A percentile compares a stretch with the other conserved stretches of the same genome.
Conservation (phyloP, 805 yeast species). For the Hagleromyces aurorensis region DNA sequence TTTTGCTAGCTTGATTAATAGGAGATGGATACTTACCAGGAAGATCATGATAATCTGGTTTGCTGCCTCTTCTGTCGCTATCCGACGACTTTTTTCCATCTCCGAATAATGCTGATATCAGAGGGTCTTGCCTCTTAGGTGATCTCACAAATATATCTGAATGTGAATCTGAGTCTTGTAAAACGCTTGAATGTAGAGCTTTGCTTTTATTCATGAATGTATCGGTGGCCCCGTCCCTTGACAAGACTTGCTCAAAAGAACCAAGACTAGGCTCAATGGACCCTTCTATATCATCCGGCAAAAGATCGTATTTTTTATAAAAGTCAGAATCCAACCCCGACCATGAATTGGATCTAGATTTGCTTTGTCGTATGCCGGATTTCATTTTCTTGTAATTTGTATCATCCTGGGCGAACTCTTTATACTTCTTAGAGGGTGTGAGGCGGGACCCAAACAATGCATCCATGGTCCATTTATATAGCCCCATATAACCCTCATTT, state of each 20-base stretch:
- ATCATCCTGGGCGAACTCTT: conserved; percentile 23
- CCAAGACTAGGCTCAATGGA: too few species aligned
- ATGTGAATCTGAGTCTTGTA: too few species aligned
- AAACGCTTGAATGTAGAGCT: too few species aligned
- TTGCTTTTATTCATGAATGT: conserved; percentile 21
- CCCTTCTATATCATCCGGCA: conserved; percentile 11
- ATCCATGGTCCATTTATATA: conserved; percentile 28
- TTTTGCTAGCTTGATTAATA: conserved; percentile 3
- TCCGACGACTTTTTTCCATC: conserved; percentile 5
- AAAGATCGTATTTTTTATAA: conserved; percentile 21
- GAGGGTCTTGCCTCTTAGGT: conserved; percentile 18
- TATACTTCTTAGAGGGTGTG: conserved; percentile 27
- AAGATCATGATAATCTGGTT: conserved; percentile 3
- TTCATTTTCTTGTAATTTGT: conserved; percentile 14
- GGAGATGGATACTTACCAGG: conserved; percentile 32
- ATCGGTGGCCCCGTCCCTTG: too few species aligned
- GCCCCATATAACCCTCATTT: conserved; percentile 12
- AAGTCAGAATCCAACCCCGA: conserved; percentile 19
- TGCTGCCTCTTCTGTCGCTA: conserved; percentile 1
- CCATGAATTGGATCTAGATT: conserved; percentile 22
- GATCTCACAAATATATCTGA: too few species aligned
- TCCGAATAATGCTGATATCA: conserved; percentile 21
- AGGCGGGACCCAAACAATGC: conserved; percentile 25
- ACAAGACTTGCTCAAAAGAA: too few species aligned
- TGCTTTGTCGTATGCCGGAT: too few species aligned